A percentile compares a stretch with the other conserved stretches of the same genome.
Evolutionary conservation across 208 protist species (phyloP).

Genomic region (Wallacemonas sp.): DNA sequence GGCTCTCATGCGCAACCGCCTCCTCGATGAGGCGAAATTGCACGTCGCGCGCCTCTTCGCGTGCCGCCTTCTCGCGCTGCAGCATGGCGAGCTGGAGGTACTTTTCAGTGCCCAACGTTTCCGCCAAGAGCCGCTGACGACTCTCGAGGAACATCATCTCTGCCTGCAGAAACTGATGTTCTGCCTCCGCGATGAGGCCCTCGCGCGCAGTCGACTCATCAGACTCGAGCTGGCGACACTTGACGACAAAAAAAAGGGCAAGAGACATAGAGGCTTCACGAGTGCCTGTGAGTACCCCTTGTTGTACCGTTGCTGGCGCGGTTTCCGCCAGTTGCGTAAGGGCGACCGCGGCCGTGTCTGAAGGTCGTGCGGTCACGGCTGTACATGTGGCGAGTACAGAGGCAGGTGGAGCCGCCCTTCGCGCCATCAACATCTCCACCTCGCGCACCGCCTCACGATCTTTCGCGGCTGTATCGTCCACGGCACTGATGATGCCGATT

Average conservation of each 20-base stretch:
- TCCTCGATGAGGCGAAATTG: constrained; percentile 50
- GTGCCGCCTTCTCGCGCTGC: constrained; percentile 26
- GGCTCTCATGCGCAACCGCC: constrained; percentile 17
- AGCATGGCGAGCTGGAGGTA: constrained; percentile 25
- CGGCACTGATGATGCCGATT: not conserved
- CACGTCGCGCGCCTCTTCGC: constrained; percentile 9
- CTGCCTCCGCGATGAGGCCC: constrained; percentile 20
- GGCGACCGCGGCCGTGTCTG: no score
- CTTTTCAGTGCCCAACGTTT: constrained; percentile 24
- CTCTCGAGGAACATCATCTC: constrained; percentile 14
- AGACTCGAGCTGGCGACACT: constrained; percentile 15
- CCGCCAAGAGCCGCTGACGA: constrained; percentile 13
- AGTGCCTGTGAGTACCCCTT: no score
- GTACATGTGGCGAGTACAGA: no score
- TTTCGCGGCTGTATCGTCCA: not conserved
- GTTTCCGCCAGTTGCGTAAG: no score
- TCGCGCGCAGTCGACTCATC: constrained; percentile 25
- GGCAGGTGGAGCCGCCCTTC: no score
- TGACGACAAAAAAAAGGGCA: constrained; percentile 18
- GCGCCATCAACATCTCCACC: not conserved
- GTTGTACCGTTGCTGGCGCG: no score
- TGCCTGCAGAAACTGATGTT: not conserved
- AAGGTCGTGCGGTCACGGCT: no score
- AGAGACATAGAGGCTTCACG: constrained; percentile 17
- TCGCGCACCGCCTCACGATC: constrained; percentile 1